Conservation (phyloP, 805 yeast genomes). For the Hanseniaspora thailandica region DNA sequence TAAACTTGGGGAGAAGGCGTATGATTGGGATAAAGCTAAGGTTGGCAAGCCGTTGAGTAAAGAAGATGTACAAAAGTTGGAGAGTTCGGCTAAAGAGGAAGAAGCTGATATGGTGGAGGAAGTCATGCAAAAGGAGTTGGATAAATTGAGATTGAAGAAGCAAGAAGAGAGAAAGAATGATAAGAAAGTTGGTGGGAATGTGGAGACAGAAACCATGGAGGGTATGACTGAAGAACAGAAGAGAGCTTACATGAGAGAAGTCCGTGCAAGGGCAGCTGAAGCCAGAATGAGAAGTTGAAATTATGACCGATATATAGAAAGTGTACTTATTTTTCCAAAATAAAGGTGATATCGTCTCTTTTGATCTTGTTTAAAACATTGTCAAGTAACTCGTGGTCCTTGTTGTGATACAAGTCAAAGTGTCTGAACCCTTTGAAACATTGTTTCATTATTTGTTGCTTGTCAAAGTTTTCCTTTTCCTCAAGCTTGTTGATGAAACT, state of each 20-base stretch:
- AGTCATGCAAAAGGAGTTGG: conserved; percentile 36
- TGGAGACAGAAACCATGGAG: conserved; percentile 36
- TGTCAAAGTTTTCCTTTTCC: conserved; percentile 22
- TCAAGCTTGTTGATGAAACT: conserved; percentile 21
- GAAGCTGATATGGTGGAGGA: conserved; percentile 33
- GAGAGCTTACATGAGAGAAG: conserved; percentile 76
- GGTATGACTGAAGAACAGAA: conserved; percentile 66
- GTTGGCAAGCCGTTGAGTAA: conserved; percentile 49
- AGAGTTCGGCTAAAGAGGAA: conserved; percentile 29
- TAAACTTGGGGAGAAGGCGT: conserved; percentile 53
- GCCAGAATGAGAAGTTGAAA: conserved; percentile 47
- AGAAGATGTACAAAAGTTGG: conserved; percentile 42
- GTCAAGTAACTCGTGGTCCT: conserved; percentile 13
- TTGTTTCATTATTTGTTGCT: conserved; percentile 38
- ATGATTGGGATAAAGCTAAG: conserved; percentile 59
- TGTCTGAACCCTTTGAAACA: conserved; percentile 57
- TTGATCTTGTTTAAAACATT: conserved; percentile 11
- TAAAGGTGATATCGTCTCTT: conserved; percentile 2
- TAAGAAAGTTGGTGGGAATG: conserved; percentile 18
- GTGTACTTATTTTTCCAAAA: conserved; percentile 15
- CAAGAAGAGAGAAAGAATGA: conserved; percentile 25
- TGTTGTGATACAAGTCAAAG: conserved; percentile 35
- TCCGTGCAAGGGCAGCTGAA: conserved; percentile 93
- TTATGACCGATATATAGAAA: conserved; percentile 22
- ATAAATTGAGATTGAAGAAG: conserved; percentile 31